These are phyloP conservation scores for Rhizopus delemar DNA, from an alignment of 371 early-diverging fungal species.

Conservation along the genomic window DNA sequence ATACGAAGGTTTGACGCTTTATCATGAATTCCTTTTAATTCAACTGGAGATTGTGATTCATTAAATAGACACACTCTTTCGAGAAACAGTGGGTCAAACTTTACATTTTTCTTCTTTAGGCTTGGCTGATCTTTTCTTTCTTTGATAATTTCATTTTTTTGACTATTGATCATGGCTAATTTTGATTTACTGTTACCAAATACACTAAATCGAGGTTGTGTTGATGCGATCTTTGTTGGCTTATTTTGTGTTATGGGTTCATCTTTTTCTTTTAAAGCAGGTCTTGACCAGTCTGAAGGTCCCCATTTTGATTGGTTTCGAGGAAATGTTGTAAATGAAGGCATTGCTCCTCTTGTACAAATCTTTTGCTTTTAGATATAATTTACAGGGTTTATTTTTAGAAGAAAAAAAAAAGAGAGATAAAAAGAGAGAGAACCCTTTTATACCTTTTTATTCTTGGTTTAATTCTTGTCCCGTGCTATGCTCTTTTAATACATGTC, in stretches of 20 bases:
- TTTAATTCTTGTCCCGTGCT: neutral
- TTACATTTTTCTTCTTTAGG: conserved; percentile 29
- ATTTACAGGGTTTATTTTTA: neutral
- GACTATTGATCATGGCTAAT: conserved; percentile 8
- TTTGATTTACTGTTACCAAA: conserved; percentile 21
- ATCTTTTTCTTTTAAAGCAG: conserved; percentile 4
- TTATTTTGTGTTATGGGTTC: neutral
- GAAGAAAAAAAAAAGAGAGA: neutral
- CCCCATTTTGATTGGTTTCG: conserved; percentile 16
- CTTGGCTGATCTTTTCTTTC: neutral
- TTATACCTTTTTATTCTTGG: conserved; percentile 1
- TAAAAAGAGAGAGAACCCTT: neutral
- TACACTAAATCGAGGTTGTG: conserved; percentile 24
- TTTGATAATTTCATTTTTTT: conserved; percentile 7
- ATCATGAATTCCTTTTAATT: conserved; percentile 32
- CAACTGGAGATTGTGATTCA: conserved; percentile 47
- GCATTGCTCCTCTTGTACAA: neutral
- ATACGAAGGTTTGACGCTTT: conserved; percentile 19
- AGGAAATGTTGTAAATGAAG: conserved; percentile 24
- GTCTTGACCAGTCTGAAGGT: conserved; percentile 11
- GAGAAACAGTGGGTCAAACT: conserved; percentile 58
- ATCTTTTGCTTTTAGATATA: neutral
- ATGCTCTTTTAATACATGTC: neutral
- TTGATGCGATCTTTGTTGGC: neutral
- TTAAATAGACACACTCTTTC: conserved; percentile 53